phyloP scores from a whole-genome alignment of 805 yeast species.

The Lachancea mirantina region DNA sequence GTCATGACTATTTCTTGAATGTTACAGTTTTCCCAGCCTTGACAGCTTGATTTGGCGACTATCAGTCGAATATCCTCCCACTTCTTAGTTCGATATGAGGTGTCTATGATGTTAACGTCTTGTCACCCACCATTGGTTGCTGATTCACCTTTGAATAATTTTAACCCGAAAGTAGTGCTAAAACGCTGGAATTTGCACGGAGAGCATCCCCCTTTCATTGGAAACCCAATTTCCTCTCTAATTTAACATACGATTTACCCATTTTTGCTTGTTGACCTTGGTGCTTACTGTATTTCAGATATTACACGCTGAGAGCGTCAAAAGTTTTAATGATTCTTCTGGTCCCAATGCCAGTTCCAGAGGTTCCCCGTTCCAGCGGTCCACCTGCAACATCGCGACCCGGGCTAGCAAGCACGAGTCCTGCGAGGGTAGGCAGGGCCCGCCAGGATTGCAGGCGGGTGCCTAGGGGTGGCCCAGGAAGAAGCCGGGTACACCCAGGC shows the following conservation, averaged over 20 bases:
- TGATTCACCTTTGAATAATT: too few relatives aligned
- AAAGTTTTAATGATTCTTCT: slow-evolving; percentile 7
- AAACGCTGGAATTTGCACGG: too few relatives aligned
- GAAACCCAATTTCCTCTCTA: too few relatives aligned
- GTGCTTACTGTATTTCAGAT: slow-evolving; percentile 14
- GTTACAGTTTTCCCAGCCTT: too few relatives aligned
- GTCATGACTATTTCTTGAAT: too few relatives aligned
- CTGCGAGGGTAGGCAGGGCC: slow-evolving; percentile 2
- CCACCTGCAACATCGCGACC: slow-evolving; percentile 1
- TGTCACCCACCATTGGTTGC: too few relatives aligned
- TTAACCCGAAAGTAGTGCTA: too few relatives aligned
- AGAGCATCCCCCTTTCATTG: too few relatives aligned
- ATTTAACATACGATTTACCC: slow-evolving; percentile 36
- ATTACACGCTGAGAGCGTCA: slow-evolving; percentile 1
- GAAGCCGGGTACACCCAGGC: background rate
- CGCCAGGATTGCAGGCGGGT: background rate
- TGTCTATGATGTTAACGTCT: too few relatives aligned
- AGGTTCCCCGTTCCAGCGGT: background rate
- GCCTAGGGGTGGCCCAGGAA: slow-evolving; percentile 2
- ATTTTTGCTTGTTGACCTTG: slow-evolving; percentile 32
- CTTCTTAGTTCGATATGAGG: too few relatives aligned
- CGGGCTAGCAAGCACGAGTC: background rate
- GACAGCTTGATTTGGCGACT: too few relatives aligned
- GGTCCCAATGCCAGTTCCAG: background rate
- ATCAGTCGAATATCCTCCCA: too few relatives aligned